Evolutionary conservation across 331 rosid species (phyloP).

Genomic region (Quercus phellos): DNA sequence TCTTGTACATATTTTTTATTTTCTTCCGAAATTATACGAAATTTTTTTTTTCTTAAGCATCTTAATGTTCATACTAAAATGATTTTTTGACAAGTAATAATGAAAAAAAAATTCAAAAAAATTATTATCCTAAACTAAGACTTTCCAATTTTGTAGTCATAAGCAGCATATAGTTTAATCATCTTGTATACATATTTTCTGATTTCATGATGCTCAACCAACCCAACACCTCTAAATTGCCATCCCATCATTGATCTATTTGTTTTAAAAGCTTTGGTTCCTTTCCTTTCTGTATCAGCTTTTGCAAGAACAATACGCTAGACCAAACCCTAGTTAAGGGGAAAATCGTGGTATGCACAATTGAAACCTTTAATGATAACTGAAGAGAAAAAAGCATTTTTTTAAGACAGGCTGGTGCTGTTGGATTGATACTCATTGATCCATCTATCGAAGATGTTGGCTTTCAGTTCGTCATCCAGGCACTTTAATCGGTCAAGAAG

Average conservation of each 20-base stretch:
- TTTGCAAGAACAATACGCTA: slow-evolving; percentile 58
- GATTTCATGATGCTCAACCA: not conserved
- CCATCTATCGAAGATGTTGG: slow-evolving; percentile 49
- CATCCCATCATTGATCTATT: slow-evolving; percentile 2
- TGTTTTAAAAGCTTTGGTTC: not conserved
- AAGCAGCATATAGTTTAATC: not conserved
- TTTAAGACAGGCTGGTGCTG: slow-evolving; percentile 55
- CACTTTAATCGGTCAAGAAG: slow-evolving; percentile 56
- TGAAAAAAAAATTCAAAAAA: no score
- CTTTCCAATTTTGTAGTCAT: not conserved
- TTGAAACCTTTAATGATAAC: slow-evolving; percentile 35
- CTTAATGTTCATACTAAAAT: no score
- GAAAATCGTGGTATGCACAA: slow-evolving; percentile 62
- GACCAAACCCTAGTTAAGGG: slow-evolving; percentile 47
- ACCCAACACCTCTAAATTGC: not conserved
- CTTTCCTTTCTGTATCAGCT: slow-evolving; percentile 30
- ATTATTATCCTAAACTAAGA: not conserved
- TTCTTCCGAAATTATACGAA: not conserved
- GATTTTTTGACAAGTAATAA: no score
- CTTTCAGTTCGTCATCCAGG: slow-evolving; percentile 53
- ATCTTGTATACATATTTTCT: not conserved
- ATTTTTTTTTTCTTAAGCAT: not conserved
- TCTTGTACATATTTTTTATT: not conserved
- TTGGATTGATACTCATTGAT: slow-evolving; percentile 70
- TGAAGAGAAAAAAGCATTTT: slow-evolving; percentile 29